Base-by-base conservation (phyloP, 306 rosid species). In the Chamaecrista fasciculata region DNA sequence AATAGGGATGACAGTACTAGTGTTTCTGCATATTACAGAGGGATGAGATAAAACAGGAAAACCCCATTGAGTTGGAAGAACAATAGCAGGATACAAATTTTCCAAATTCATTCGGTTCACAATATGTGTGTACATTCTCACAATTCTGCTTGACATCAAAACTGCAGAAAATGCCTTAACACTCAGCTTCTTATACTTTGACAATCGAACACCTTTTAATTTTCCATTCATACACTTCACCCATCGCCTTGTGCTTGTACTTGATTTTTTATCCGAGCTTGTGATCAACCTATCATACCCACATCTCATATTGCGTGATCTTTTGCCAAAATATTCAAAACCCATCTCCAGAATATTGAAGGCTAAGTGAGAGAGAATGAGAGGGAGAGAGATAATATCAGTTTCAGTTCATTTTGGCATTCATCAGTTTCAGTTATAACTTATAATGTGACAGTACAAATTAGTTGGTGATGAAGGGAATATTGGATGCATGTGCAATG, bases 41-140 rank as follows among this genome's bases (percentile, higher is more conserved):
- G 80, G 75, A 67, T 76, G 77, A 44, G 84, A 78, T 3, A 84
- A 58, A 78, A 80, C 84, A 14, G 89, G 92, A 44, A 84, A 73
- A 15, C 95, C 98, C 96, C 85, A 84, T n/a, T 89, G 91, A 31
- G 91, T 73, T 2, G 88, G 75, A 24, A 89, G 78, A 76, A 87
- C 52, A 71, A 89, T 37, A 14, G 72, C 53, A 0, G 96, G 89
- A 53, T 57, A 78, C 0, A 52, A 76, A 39, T 72, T 78, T 53
- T 86, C 92, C 37, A 72, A 44, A 62, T 71, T 92, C 78, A 87
- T 65, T 75, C 80, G 33, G 33, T 71, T 81, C 9, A 77, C 82
- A 62, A 89, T 42, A 2, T 92, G 78, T 33, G 12, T 69, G 80
- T 67, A 86, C 21, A 86, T 77, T 78, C 80, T 86, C 11, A 81